Base-by-base conservation (phyloP, 2,329 filamentous ascomycete species). In the Clarireedia paspali region DNA sequence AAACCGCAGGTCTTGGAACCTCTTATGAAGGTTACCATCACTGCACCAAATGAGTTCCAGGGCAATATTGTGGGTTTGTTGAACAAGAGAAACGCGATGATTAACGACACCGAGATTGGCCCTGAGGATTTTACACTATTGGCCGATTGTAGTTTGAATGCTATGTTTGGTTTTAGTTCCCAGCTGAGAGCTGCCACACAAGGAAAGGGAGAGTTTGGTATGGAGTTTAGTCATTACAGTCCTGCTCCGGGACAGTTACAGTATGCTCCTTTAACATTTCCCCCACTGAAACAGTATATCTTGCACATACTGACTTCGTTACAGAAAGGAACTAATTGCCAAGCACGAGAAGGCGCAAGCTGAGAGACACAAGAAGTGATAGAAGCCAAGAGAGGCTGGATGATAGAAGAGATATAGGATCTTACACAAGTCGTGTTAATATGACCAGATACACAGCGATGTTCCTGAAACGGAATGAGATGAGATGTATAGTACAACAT, bases 161-260 rank as follows among this genome's bases (percentile, higher is more conserved):
- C 87, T 71, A 99, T 99, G 94, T 99, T 99, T 71, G 94, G 94
- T 61, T 97, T 99, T 76, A 91, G 86, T 67, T 89, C 86, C 44
- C 89, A 96, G 73, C 75, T 99, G 63, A 83, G 94, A 65, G 94
- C 94, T 14, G 89, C 91, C 23, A 97, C 91, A 2, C 94, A 99
- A 76, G 94, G 94, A 60, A 99, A 99, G 80, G 94, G 94, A 67
- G 94, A 99, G 76, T 99, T 96, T 70, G 88, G 82, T 67, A 97
- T 99, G 94, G 94, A 99, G 75, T 99, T 99, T 69, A 94, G 88
- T 72, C 94, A 97, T 75, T 99, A 99, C 68, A 84, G 88, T 52
- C 79, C 90, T 51, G 90, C 94, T 57, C 88, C 91, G 49, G 83
- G 84, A 66, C 91, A 97, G 70, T 71, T 97, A 71, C 94, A 99